These are phyloP conservation scores for Colletotrichum salicis DNA, from an alignment of 2,329 filamentous ascomycete genomes.

Conservation along the genomic window DNA sequence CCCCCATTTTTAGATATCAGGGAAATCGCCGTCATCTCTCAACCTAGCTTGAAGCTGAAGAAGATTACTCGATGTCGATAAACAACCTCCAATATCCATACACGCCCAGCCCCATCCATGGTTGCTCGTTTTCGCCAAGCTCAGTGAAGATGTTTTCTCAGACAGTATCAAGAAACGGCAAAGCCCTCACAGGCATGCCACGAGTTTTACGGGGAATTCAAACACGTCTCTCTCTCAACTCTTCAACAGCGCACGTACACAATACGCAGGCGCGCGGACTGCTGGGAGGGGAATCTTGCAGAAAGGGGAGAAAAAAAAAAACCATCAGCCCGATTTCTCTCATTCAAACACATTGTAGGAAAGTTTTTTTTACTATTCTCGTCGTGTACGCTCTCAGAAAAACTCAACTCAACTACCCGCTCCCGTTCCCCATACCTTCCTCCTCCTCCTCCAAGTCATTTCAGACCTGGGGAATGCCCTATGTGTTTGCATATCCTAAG, in stretches of 20 bases:
- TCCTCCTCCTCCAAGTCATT: neutral
- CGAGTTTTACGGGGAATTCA: too few relatives aligned
- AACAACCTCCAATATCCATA: neutral
- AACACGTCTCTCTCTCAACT: neutral
- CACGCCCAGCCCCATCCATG: neutral
- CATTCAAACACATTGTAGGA: neutral
- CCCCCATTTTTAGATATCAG: neutral
- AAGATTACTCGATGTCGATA: neutral
- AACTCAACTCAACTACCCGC: neutral
- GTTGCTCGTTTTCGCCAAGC: neutral
- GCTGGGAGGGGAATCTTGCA: too few relatives aligned
- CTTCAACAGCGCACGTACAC: neutral
- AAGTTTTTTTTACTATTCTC: neutral
- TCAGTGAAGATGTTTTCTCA: neutral
- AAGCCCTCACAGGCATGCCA: neutral
- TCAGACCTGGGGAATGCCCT: neutral
- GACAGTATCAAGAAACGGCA: neutral
- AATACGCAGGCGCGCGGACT: neutral
- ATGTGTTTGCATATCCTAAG: neutral
- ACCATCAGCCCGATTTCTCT: neutral
- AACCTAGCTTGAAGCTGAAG: neutral
- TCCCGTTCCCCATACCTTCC: neutral
- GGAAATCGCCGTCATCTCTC: neutral
- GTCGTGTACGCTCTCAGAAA: neutral
- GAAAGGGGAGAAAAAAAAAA: neutral